Percentiles rank a stretch among this genome's conserved stretches.
These are phyloP conservation scores for Nelumbo lutea DNA, from an alignment of 164 flowering plant species.

Conservation along the genomic window DNA sequence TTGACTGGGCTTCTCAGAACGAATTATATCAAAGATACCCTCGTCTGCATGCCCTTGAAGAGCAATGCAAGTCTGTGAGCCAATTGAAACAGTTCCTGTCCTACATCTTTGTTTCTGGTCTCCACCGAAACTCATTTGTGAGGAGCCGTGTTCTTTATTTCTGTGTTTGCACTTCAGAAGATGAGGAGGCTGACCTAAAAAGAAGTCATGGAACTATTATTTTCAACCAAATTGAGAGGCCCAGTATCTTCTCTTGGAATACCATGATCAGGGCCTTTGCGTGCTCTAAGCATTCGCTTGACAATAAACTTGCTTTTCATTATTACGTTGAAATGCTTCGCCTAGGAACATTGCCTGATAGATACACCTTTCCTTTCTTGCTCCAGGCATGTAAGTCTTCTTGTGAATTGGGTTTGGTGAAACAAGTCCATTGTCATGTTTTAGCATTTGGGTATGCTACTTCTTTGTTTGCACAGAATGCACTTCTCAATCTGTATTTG, in stretches of 20 bases:
- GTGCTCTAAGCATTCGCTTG: not conserved
- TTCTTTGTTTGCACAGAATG: not conserved
- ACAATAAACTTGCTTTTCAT: not conserved
- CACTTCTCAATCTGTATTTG: not conserved
- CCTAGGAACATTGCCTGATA: not conserved
- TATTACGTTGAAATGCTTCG: not conserved
- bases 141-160: not conserved
- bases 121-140: not conserved
- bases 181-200: not conserved
- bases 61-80: not conserved
- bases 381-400: not conserved
- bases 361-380: not conserved
- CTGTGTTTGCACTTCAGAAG: not conserved
- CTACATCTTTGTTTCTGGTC: slow-evolving; percentile 2
- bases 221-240: not conserved
- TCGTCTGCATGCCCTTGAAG: not conserved
- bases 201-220: not conserved
- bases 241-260: not conserved
- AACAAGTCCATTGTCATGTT: not conserved
- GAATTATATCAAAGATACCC: not conserved
- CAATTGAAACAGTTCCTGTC: not conserved
- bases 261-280: not conserved
- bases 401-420: not conserved
- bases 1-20: slow-evolving; percentile 1
- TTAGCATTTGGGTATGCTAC: not conserved